These are phyloP conservation scores for Colletotrichum gloeosporioides DNA, from an alignment of 2,329 filamentous ascomycete species.

Conservation along the genomic window DNA sequence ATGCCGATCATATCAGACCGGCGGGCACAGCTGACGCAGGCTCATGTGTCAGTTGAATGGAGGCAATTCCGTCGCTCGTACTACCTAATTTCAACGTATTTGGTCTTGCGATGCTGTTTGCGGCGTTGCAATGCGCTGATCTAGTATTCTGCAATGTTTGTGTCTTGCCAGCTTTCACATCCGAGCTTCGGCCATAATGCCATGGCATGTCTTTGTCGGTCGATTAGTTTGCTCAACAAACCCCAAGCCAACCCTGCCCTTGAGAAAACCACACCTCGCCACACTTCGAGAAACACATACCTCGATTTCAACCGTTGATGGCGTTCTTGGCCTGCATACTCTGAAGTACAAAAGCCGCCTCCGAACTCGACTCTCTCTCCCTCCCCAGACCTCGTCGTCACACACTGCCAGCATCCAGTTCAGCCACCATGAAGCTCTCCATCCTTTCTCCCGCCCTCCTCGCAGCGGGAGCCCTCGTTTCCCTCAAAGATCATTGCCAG, in stretches of 20 bases:
- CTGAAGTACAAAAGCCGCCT: neutral
- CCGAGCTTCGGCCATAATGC: neutral
- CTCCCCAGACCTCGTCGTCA: neutral
- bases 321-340: neutral
- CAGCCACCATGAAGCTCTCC: neutral
- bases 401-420: neutral
- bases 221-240: neutral
- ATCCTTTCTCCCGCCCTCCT: neutral
- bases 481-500: neutral
- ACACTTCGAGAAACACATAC: neutral
- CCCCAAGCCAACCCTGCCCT: neutral
- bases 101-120: neutral
- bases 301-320: neutral
- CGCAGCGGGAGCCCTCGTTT: neutral
- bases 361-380: neutral
- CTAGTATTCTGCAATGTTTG: neutral
- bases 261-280: neutral
- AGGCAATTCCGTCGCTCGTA: no score
- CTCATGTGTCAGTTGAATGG: no score
- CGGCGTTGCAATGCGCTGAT: neutral
- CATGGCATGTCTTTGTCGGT: neutral
- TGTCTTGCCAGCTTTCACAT: neutral
- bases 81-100: neutral
- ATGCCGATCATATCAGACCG: no score
- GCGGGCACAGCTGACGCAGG: no score